A percentile compares a stretch with the other conserved stretches of the same genome.
Conservation (phyloP, 169 alveolate genomes). For the Babesia sp. region DNA sequence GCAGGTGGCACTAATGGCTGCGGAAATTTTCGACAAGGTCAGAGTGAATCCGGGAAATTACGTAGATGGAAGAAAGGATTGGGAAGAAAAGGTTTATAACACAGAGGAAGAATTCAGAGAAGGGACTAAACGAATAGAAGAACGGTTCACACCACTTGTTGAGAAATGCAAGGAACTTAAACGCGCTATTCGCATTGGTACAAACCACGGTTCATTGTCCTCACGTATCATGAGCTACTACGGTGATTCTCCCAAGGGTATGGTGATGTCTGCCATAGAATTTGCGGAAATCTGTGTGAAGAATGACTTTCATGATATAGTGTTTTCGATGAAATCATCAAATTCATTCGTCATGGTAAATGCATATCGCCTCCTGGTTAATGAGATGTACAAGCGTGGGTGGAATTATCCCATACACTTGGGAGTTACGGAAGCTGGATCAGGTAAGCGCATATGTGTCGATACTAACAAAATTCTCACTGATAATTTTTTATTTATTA, state of each 20-base stretch:
- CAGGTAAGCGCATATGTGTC: conserved; percentile 63
- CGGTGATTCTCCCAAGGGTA: conserved; percentile 85
- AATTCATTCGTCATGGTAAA: conserved; percentile 80
- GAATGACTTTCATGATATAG: conserved; percentile 73
- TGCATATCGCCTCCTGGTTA: conserved; percentile 79
- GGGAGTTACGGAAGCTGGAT: conserved; percentile 88
- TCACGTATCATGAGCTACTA: conserved; percentile 78
- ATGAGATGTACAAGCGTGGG: conserved; percentile 70
- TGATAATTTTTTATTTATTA: background rate
- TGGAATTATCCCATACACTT: conserved; percentile 80
- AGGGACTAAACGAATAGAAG: conserved; percentile 67
- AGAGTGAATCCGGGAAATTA: conserved; percentile 85
- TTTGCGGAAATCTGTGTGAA: conserved; percentile 78
- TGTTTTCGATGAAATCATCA: conserved; percentile 82
- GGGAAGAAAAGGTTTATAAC: conserved; percentile 73
- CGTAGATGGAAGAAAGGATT: conserved; percentile 81
- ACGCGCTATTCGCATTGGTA: conserved; percentile 81
- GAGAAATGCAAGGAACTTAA: conserved; percentile 74
- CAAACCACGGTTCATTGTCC: conserved; percentile 83
- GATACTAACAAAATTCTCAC: background rate
- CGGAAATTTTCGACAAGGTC: conserved; percentile 81
- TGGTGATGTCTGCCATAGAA: conserved; percentile 85
- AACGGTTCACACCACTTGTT: conserved; percentile 72
- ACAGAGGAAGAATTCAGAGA: conserved; percentile 73
- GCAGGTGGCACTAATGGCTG: conserved; percentile 79